Base-by-base conservation (phyloP, 345 rosid genomes). In the Linum lewisii region DNA sequence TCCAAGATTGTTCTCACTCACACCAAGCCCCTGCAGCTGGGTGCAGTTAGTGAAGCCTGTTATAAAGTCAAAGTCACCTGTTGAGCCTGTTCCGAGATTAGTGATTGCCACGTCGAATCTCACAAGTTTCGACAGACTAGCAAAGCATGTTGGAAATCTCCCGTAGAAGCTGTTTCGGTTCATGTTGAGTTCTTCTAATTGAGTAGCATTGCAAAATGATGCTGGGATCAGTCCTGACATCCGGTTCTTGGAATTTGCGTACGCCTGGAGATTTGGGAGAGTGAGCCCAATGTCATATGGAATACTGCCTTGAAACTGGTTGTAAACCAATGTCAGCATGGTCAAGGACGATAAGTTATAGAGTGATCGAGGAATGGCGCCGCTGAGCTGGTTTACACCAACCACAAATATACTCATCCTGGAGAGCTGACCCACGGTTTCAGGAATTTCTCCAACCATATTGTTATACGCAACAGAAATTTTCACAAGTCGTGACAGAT, bases 161-260 rank as follows among this genome's bases (percentile, higher is more conserved):
- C 76, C 76, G 0, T 6, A 16, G 2, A 76, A 63, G 50, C 50
- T 21, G 19, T 63, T 64, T 7, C 0, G 0, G 4, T 26, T 4
- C 10, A 65, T 21, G 16, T 52, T 60, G n/a, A 75, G 23, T 0
- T 13, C 47, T 4, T 0, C 11, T 25, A 78, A 42, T 20, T 29
- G 20, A 5, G 79, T 72, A n/a, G 67, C 70, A 65, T 78, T 78
- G 20, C 70, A 25, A 11, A 78, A 8, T 6, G 75, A 58, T 10
- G 8, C 7, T 21, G 77, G 77, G 26, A 77, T 68, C 6, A 23
- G 13, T 6, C 81, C 82, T 0, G 29, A 62, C 34, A 81, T 59
- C 23, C 45, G 36, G 20, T 81, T 73, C 1, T 0, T 21, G 45
- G 68, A n/a, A 72, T 1, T 60, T 24, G 10, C 57, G 8, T 25